Evolutionary conservation across 75 land plant genomes (phyloP).

Genomic region (Cupressus sempervirens): DNA sequence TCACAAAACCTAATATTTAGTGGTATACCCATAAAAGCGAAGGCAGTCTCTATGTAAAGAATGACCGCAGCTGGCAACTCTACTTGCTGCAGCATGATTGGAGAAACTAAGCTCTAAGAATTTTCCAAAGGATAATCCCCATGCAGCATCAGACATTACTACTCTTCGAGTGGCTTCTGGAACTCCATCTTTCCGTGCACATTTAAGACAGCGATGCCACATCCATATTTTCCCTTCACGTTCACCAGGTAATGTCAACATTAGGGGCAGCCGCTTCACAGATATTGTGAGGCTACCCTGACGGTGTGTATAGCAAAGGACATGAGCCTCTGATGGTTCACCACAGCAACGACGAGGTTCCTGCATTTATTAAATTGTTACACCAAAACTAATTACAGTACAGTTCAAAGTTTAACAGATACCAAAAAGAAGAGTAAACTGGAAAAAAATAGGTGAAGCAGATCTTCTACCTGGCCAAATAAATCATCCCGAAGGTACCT

Average conservation of each 20-base stretch:
- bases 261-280: constrained; percentile 39
- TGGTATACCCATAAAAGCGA: constrained; percentile 77
- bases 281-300: constrained; percentile 82
- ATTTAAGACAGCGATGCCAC: constrained; percentile 96
- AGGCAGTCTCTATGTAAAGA: constrained; percentile 86
- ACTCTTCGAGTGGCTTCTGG: constrained; percentile 79
- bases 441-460: not conserved
- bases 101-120: constrained; percentile 96
- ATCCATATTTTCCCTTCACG: constrained; percentile 97
- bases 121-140: constrained; percentile 97
- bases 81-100: constrained; percentile 74
- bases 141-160: constrained; percentile 88
- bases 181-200: constrained; percentile 60
- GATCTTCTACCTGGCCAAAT: constrained; percentile 58
- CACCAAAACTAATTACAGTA: not conserved
- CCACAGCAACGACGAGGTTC: constrained; percentile 52
- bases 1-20: not conserved
- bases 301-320: constrained; percentile 75
- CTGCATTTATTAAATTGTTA: constrained; percentile 25
- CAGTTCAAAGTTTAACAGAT: not conserved
- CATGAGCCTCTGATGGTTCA: constrained; percentile 80
- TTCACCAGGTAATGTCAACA: constrained; percentile 65
- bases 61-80: constrained; percentile 92
- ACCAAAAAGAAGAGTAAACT: not conserved
- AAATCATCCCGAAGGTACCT: constrained; percentile 71